Evolutionary conservation across 768 basidiomycete genomes (phyloP), one percentile per base, ranked within the genome.

Genomic region (Dendrothele bispora): DNA sequence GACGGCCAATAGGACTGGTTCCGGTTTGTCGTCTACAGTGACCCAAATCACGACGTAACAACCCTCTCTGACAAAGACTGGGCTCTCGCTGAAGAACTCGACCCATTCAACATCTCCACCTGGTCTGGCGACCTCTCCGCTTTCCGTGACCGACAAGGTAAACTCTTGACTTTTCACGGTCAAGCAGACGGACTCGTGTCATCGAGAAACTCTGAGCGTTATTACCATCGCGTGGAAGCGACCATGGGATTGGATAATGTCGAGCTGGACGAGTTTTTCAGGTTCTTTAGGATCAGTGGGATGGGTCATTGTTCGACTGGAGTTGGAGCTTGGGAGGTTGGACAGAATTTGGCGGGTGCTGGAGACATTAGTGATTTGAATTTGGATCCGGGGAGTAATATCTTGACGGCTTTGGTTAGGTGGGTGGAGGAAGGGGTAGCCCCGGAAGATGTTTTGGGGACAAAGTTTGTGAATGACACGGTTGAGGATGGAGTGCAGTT

Each of bases 281-380:
- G 59, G 11, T 52, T 60, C 39, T 60, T 60, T 53, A 38, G 54
- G 21, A 46, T 56, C 14, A 55, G 57, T 11, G 59, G 59, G 21
- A 56, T 55, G 56, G 42, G 42, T 20, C 59, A 60, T 39, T 60
- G 59, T 39, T 18, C 37, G 7, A 48, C 44, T 32, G 57, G 57
- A 6, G 43, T 41, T 4, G 55, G 55, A 5, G 46, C 53, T 24
- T 57, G 53, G 54, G 47, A 18, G 21, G 32, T 57, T 20, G 55
- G 55, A 14, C 55, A 57, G 27, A 26, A 24, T 34, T 18, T 50
- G 25, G 29, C 11, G 7, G 25, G n/a, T 8, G 18, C 26, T 3
- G 43, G 17, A 32, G 25, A 24, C 14, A 32, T 15, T n/a, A n/a
- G 30, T 10, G n/a, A 10, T 32, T 32, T 10, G 30, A 10, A 32